Evolutionary conservation across 2,329 filamentous ascomycete species (phyloP), one percentile per base, ranked within the genome.

Genomic region (Rachicladosporium sp.): DNA sequence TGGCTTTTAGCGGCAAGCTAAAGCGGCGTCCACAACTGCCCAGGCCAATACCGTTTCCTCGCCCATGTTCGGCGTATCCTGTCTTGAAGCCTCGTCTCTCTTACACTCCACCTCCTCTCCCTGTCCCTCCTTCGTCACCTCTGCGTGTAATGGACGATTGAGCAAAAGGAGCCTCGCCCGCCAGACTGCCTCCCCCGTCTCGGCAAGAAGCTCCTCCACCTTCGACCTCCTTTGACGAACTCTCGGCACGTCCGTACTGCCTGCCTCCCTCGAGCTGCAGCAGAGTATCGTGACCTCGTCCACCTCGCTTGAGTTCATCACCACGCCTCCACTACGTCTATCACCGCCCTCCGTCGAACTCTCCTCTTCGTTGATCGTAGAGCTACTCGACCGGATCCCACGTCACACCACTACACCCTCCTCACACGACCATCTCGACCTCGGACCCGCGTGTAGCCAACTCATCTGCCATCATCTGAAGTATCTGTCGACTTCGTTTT

Each of bases 291-390:
- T 36, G 33, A 35, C 33, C 33, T 32, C 38, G 38, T 33, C 47
- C 45, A 43, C 45, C 33, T 44, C 40, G 31, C 27, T 42, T 27
- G 38, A 36, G 29, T 41, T 40, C 37, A 13, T 36, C 33, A 27
- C 42, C 43, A 29, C 21, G 43, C 33, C 31, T 43, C 23, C 36
- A 38, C 36, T 30, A n/a, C 31, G 15, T 29, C 38, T n/a, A 33
- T 34, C 39, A 34, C 29, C 38, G 21, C n/a, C 33, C 38, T 40
- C 41, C 47, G 53, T 57, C 54, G 51, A 51, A 50, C 53, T 57
- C 55, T 58, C 56, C 56, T 61, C 60, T 59, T 60, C 59, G 61
- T 63, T 63, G 58, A 58, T 49, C 57, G 55, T 52, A 58, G 59
- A 60, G 58, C 54, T 44, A 40, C 49, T 51, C 54, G 55, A 57